Evolutionary conservation across 2,329 filamentous ascomycete genomes (phyloP).

Genomic region (Sporothrix pseudoabietina): DNA sequence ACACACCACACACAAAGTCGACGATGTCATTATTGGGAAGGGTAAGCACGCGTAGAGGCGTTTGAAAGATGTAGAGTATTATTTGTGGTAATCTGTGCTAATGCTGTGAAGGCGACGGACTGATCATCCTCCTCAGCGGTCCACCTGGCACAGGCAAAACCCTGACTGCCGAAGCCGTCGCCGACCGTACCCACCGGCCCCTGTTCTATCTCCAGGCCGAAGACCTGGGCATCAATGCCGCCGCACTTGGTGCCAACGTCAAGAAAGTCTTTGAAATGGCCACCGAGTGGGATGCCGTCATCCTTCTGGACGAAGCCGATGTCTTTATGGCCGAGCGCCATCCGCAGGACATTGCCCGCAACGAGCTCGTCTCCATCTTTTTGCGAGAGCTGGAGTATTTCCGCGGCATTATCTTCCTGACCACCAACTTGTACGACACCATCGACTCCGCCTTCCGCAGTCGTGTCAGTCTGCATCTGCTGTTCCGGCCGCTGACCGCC

Average conservation of each 20-base stretch:
- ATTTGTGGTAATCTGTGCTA: background rate
- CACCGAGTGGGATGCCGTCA: constrained; percentile 52
- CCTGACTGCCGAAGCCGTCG: constrained; percentile 46
- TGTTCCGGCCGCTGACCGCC: constrained; percentile 47
- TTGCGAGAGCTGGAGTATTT: constrained; percentile 51
- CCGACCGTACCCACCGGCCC: constrained; percentile 48
- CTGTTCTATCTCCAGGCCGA: constrained; percentile 51
- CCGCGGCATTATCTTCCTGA: constrained; percentile 50
- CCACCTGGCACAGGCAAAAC: constrained; percentile 53
- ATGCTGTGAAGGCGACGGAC: constrained; percentile 39
- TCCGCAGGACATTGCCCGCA: constrained; percentile 50
- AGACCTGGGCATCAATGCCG: constrained; percentile 51
- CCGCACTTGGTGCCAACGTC: constrained; percentile 49
- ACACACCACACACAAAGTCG: constrained; percentile 35
- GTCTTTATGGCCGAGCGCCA: constrained; percentile 54
- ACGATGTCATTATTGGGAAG: constrained; percentile 47
- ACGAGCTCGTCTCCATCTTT: constrained; percentile 53
- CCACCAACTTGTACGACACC: constrained; percentile 48
- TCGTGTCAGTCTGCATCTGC: constrained; percentile 51
- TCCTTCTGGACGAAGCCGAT: constrained; percentile 57
- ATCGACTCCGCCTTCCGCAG: constrained; percentile 52
- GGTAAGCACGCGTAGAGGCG: constrained; percentile 34
- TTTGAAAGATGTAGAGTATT: background rate
- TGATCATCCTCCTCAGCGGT: constrained; percentile 45
- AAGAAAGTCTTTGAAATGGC: constrained; percentile 52